A percentile compares a stretch with the other conserved stretches of the same genome.
Evolutionary conservation across 768 basidiomycete genomes (phyloP).

Genomic region (Chalciporus pseudorubinellus): DNA sequence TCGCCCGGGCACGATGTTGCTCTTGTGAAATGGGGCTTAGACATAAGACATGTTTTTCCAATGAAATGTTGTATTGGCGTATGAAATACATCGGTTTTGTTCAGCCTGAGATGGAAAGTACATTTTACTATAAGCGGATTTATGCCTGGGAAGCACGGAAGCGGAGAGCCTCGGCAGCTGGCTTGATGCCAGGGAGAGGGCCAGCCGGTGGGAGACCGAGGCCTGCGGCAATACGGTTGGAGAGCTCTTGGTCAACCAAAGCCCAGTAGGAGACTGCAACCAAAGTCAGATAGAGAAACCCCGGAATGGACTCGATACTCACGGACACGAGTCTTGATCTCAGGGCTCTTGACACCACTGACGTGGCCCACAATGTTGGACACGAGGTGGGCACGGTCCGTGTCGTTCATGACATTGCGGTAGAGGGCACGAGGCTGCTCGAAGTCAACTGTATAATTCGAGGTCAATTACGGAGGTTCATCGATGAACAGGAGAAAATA

Average conservation of each 20-base stretch:
- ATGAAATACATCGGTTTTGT: constrained; percentile 5
- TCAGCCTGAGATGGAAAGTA: neutral
- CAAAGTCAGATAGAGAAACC: neutral
- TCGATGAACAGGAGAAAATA: constrained; percentile 8
- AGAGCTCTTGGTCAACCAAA: constrained; percentile 70
- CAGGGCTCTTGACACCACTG: constrained; percentile 54
- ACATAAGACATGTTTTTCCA: no score
- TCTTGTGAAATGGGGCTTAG: no score
- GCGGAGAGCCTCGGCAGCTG: constrained; percentile 54
- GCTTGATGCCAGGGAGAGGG: constrained; percentile 55
- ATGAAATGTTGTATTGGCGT: neutral
- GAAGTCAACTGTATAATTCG: constrained; percentile 60
- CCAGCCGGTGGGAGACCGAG: constrained; percentile 56
- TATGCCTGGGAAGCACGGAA: constrained; percentile 38
- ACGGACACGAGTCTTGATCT: constrained; percentile 66
- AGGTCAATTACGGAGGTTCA: neutral
- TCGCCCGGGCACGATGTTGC: no score
- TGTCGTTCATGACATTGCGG: constrained; percentile 63
- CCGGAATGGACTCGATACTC: constrained; percentile 28
- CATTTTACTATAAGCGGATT: neutral
- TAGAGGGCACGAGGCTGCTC: constrained; percentile 78
- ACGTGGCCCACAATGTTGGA: constrained; percentile 67
- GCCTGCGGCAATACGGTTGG: constrained; percentile 75
- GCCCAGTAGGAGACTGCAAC: constrained; percentile 72
- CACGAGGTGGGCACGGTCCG: constrained; percentile 58